Conservation (phyloP, 768 basidiomycete genomes). For the Leccinum disarticulatum region DNA sequence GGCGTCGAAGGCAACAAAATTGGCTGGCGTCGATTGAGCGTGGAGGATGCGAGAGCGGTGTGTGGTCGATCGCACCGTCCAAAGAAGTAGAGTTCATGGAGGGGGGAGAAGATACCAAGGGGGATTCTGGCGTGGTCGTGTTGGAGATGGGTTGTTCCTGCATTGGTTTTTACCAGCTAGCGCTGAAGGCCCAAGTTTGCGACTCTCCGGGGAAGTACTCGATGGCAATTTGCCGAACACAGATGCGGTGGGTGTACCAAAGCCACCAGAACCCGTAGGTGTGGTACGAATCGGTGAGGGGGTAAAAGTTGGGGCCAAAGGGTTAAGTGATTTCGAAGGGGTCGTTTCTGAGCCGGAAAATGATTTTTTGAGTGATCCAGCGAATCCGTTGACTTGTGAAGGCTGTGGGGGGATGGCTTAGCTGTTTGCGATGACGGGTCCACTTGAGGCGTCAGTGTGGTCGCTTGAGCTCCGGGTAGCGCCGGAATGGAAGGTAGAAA, state of each 20-base stretch:
- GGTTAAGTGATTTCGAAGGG: conserved; percentile 16
- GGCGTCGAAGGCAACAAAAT: conserved; percentile 37
- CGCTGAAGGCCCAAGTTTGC: background rate
- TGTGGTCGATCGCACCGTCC: conserved; percentile 11
- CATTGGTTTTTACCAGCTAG: background rate
- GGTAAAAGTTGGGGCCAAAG: conserved; percentile 19
- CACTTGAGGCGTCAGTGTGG: background rate
- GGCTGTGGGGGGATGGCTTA: background rate
- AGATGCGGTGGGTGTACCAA: background rate
- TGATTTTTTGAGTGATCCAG: background rate
- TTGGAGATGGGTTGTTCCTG: conserved; percentile 4
- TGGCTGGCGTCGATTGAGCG: conserved; percentile 28
- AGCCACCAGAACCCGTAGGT: background rate
- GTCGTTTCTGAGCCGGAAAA: conserved; percentile 7
- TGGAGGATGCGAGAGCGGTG: conserved; percentile 25
- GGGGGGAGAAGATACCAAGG: conserved; percentile 18
- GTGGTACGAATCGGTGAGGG: conserved; percentile 3
- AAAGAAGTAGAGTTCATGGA: conserved; percentile 8
- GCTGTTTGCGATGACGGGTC: conserved; percentile 1
- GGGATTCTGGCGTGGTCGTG: background rate
- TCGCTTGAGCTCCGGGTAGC: background rate
- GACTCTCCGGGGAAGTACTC: background rate
- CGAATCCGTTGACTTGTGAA: background rate
- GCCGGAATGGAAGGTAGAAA: conserved; percentile 1
- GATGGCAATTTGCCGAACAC: background rate